Base-by-base conservation (phyloP, 345 rosid genomes). In the Hypericum androsaemum region DNA sequence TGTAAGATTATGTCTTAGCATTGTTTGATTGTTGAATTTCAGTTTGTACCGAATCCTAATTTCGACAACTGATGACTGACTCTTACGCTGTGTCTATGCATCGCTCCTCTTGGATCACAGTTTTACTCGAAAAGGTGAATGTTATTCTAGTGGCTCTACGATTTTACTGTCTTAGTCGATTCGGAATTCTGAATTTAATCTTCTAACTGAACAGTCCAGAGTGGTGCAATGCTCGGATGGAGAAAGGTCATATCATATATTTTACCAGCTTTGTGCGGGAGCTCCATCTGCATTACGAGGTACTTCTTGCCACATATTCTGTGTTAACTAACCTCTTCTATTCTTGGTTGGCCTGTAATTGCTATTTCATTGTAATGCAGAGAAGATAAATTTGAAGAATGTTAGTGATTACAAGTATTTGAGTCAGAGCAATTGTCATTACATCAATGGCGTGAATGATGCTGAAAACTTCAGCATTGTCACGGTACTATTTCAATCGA, bases 241-340 rank as follows among this genome's bases (percentile, higher is more conserved):
- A 57, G 98, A 92, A 76, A 85, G 98, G 76, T 85, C 98, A 59
- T 92, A 92, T 71, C 98, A 92, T 68, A 81, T 92, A 72, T 92
- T 92, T 71, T 92, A 92, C 80, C 98, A 92, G 66, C 96, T 92
- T 62, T 92, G 98, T 72, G 89, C 86, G 44, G 98, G 98, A 59
- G 98, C 98, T 65, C 68, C 94, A 56, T 55, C 37, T 64, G 65
- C 64, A 32, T 84, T 92, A 44, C 73, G 84, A 81, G 98, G 98
- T 89, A 72, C 47, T 43, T 38, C 1, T 62, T 60, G 36, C 22
- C 22, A 4, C 32, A 22, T 22, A 22, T 22, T 22, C 32, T 22
- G 32, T 22, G n/a, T n/a, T n/a, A n/a, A n/a, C n/a, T n/a, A n/a
- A n/a, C n/a, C n/a, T n/a, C n/a, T n/a, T n/a, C n/a, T n/a, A n/a